Percentiles rank a stretch among this genome's conserved stretches.
Conservation (phyloP, 306 rosid genomes). For the Gastrolobium bilobum region DNA sequence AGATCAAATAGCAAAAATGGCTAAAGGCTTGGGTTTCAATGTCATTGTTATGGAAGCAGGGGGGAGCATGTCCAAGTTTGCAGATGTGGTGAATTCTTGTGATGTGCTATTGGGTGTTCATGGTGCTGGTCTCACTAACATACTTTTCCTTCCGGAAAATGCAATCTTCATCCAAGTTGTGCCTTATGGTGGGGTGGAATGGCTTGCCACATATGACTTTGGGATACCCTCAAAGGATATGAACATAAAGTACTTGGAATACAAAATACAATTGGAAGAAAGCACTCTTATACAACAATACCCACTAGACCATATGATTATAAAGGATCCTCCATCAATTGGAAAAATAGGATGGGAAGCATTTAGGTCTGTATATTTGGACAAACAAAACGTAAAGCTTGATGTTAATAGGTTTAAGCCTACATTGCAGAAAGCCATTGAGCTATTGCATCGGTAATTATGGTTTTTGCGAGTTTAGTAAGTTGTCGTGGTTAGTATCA, state of each 20-base stretch:
- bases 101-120: conserved; percentile 94
- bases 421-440: conserved; percentile 72
- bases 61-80: conserved; percentile 55
- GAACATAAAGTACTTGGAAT: conserved; percentile 80
- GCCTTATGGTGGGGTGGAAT: conserved; percentile 79
- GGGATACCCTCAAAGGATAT: conserved; percentile 74
- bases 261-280: conserved; percentile 71
- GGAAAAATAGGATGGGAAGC: conserved; percentile 63
- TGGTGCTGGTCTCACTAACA: conserved; percentile 95
- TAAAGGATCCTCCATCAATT: conserved; percentile 65
- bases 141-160: conserved; percentile 82
- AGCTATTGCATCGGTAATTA: conserved; percentile 71
- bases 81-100: conserved; percentile 79
- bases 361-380: conserved; percentile 71
- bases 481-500: conserved; percentile 23
- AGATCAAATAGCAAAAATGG: conserved; percentile 66
- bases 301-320: conserved; percentile 64
- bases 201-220: conserved; percentile 68
- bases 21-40: conserved; percentile 67
- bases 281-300: conserved; percentile 78
- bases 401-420: conserved; percentile 76
- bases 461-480: conserved; percentile 4
- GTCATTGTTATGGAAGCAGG: conserved; percentile 66
- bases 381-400: conserved; percentile 75
- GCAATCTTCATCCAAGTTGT: conserved; percentile 81